phyloP scores from a whole-genome alignment of 2,329 filamentous ascomycete genomes.

The Calonectria multiphialidica region DNA sequence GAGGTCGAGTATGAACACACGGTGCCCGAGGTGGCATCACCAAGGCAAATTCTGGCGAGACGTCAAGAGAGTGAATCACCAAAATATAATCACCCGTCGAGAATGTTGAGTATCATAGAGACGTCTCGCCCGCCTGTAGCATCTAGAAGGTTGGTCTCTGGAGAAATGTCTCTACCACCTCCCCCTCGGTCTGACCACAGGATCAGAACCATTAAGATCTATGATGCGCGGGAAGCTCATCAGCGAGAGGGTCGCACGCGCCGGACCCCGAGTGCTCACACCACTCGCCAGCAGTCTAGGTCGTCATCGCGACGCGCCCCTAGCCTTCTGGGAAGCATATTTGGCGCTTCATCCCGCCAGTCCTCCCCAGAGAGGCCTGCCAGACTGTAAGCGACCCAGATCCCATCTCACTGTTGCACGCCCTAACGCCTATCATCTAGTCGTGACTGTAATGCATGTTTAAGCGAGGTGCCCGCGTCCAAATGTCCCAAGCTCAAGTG shows the following conservation, averaged over 20 bases:
- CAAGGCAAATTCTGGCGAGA: conserved; percentile 42
- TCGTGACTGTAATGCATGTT: conserved; percentile 79
- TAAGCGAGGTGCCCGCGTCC: conserved; percentile 73
- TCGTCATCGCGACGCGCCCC: conserved; percentile 42
- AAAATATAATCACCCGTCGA: conserved; percentile 41
- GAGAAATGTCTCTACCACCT: neutral
- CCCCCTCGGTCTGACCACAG: conserved; percentile 15
- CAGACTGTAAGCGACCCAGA: conserved; percentile 38
- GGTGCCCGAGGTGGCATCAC: conserved; percentile 45
- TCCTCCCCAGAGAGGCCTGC: conserved; percentile 42
- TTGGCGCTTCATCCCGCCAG: conserved; percentile 42
- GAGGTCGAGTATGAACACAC: conserved; percentile 39
- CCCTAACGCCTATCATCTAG: conserved; percentile 55
- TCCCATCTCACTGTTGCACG: neutral
- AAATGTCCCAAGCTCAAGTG: conserved; percentile 81
- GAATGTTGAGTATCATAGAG: conserved; percentile 47
- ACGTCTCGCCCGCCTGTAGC: conserved; percentile 50
- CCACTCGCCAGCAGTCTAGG: conserved; percentile 35
- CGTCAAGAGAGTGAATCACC: conserved; percentile 46
- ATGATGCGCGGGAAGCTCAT: conserved; percentile 37
- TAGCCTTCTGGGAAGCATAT: conserved; percentile 44
- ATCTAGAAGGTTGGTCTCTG: conserved; percentile 45
- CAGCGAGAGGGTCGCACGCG: conserved; percentile 39
- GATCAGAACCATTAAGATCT: conserved; percentile 36
- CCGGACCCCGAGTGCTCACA: conserved; percentile 29